Conservation (phyloP, 176 grass and related monocot genomes). For the Eleusine indica region DNA sequence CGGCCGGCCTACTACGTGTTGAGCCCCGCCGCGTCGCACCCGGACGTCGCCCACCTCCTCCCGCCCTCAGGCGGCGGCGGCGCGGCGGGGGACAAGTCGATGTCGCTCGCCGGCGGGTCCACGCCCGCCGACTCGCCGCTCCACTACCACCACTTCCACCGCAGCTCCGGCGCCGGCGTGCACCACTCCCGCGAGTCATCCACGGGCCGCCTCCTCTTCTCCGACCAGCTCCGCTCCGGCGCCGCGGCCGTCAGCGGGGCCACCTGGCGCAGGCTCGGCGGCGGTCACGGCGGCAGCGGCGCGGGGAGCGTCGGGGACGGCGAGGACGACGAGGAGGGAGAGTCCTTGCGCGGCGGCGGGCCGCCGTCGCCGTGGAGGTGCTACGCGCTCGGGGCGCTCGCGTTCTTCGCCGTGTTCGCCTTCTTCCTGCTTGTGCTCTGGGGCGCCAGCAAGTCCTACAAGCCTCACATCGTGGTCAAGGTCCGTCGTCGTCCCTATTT, state of each 20-base stretch:
- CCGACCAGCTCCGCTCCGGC: slow-evolving; percentile 56
- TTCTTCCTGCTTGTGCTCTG: slow-evolving; percentile 91
- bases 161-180: slow-evolving; percentile 43
- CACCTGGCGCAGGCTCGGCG: slow-evolving; percentile 55
- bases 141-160: slow-evolving; percentile 61
- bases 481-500: slow-evolving; percentile 26
- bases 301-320: slow-evolving; percentile 37
- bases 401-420: slow-evolving; percentile 73
- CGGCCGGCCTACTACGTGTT: slow-evolving; percentile 88
- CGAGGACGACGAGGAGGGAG: slow-evolving; percentile 26
- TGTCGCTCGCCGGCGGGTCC: slow-evolving; percentile 66
- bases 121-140: slow-evolving; percentile 83
- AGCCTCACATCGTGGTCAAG: slow-evolving; percentile 83
- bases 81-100: slow-evolving; percentile 35
- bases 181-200: slow-evolving; percentile 95
- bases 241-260: slow-evolving; percentile 1
- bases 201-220: slow-evolving; percentile 77
- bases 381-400: slow-evolving; percentile 64
- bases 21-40: slow-evolving; percentile 76
- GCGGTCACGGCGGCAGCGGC: slow-evolving; percentile 40
- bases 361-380: slow-evolving; percentile 47
- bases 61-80: slow-evolving; percentile 35
- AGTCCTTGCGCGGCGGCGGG: neutral
- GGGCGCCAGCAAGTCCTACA: slow-evolving; percentile 92
- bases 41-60: slow-evolving; percentile 29